Evolutionary conservation across 148 eudicot species (phyloP).

Genomic region (Spergularia bocconei): DNA sequence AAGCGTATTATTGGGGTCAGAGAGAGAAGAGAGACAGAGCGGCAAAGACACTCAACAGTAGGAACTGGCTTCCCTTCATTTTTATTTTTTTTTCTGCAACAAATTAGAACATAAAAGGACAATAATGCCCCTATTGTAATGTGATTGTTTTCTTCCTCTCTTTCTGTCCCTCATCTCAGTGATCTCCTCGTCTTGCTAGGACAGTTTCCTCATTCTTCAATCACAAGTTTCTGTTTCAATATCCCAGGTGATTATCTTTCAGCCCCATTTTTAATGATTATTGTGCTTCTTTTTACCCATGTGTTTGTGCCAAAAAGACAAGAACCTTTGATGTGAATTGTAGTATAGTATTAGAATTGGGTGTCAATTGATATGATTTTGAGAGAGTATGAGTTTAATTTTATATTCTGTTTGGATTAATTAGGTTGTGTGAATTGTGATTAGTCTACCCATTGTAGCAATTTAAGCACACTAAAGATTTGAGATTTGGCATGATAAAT

Average conservation of each 20-base stretch:
- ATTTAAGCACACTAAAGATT: neutral
- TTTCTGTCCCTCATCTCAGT: too few relatives aligned
- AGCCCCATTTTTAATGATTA: neutral
- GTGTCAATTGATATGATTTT: neutral
- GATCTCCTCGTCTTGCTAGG: too few relatives aligned
- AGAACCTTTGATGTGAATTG: neutral
- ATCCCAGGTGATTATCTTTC: slow-evolving; percentile 20
- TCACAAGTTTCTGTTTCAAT: neutral
- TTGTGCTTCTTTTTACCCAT: neutral
- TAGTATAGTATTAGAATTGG: neutral
- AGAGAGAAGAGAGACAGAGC: too few relatives aligned
- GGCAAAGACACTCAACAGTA: too few relatives aligned
- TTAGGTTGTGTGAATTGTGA: neutral
- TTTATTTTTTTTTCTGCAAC: too few relatives aligned
- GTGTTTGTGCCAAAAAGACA: neutral
- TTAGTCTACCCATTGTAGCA: neutral
- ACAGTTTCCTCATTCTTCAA: neutral
- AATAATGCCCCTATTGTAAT: too few relatives aligned
- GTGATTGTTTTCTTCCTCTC: too few relatives aligned
- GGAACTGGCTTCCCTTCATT: too few relatives aligned
- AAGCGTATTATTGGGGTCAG: too few relatives aligned
- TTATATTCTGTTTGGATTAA: neutral
- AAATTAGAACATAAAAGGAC: too few relatives aligned
- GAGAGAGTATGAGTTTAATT: neutral
- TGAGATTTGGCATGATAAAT: neutral